These are phyloP conservation scores for Fabrea salina DNA, from an alignment of 169 alveolate species.

Conservation along the genomic window DNA sequence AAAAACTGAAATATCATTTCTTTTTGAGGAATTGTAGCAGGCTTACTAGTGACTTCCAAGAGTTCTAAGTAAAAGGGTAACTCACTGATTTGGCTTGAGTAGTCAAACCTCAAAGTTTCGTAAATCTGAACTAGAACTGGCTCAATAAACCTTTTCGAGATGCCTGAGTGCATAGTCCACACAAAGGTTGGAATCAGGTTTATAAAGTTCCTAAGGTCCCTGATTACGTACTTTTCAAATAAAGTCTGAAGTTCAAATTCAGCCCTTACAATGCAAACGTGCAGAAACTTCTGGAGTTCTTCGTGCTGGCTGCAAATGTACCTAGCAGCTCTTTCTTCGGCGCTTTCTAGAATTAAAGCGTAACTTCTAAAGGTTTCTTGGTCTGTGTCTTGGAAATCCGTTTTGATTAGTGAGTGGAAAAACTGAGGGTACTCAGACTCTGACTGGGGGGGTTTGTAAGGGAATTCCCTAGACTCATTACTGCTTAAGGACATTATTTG, in stretches of 20 bases:
- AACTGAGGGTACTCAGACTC: background rate
- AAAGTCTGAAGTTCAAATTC: background rate
- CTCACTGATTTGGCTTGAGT: no score
- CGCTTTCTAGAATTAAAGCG: background rate
- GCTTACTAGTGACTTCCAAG: no score
- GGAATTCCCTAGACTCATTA: no score
- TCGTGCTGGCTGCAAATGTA: no score
- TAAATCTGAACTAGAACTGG: background rate
- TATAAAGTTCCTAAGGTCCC: background rate
- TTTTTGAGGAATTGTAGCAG: no score
- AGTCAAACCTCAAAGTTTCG: background rate
- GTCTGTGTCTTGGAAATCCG: background rate
- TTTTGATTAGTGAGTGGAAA: background rate
- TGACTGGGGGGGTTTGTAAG: background rate
- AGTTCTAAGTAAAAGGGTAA: no score
- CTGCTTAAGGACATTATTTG: no score
- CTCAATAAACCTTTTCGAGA: slow-evolving; percentile 22
- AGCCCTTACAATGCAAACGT: background rate
- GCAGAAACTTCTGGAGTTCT: background rate
- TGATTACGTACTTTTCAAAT: background rate
- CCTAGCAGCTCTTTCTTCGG: background rate
- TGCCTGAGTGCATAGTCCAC: background rate
- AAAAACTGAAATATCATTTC: no score
- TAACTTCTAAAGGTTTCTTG: background rate
- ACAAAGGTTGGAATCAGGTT: slow-evolving; percentile 4